Percentiles rank a stretch among this genome's conserved stretches.
Evolutionary conservation across 2,329 filamentous ascomycete species (phyloP).

Genomic region (Hypoxylon sp.): DNA sequence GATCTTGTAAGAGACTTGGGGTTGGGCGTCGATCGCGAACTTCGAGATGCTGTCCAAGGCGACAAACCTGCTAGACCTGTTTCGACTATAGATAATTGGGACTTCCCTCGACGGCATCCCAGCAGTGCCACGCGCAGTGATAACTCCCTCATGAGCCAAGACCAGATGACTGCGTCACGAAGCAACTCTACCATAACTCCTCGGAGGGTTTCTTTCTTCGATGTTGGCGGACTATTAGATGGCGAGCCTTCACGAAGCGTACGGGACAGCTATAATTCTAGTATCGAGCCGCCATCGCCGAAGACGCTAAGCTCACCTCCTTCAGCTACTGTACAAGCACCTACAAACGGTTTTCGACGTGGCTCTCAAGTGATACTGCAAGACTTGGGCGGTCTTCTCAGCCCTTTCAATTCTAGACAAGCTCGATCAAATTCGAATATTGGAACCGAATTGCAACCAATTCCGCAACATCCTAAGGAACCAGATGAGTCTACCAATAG

Average conservation of each 20-base stretch:
- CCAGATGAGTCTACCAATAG: constrained; percentile 52
- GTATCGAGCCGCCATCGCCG: constrained; percentile 56
- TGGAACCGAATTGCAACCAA: constrained; percentile 62
- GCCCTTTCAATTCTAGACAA: constrained; percentile 55
- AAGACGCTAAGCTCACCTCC: constrained; percentile 51
- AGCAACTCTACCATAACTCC: constrained; percentile 61
- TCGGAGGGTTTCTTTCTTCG: constrained; percentile 82
- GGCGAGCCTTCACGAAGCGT: constrained; percentile 58
- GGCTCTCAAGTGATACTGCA: constrained; percentile 71
- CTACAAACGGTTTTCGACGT: constrained; percentile 61
- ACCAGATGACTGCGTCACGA: constrained; percentile 55
- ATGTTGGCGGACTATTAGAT: constrained; percentile 82
- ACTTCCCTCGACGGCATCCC: constrained; percentile 59
- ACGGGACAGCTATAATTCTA: constrained; percentile 60
- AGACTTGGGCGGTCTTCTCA: constrained; percentile 68
- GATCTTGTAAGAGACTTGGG: constrained; percentile 87
- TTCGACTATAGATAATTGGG: constrained; percentile 61
- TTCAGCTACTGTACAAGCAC: constrained; percentile 61
- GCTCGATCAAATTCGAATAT: constrained; percentile 52
- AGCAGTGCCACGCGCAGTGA: constrained; percentile 60
- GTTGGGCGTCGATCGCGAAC: constrained; percentile 70
- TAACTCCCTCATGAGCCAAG: constrained; percentile 58
- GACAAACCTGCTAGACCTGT: constrained; percentile 54
- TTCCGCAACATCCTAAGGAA: constrained; percentile 59
- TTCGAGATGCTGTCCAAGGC: constrained; percentile 56